A percentile compares a stretch with the other conserved stretches of the same genome.
Conservation (phyloP, 2,329 filamentous ascomycete species). For the Shiraia bambusicola region DNA sequence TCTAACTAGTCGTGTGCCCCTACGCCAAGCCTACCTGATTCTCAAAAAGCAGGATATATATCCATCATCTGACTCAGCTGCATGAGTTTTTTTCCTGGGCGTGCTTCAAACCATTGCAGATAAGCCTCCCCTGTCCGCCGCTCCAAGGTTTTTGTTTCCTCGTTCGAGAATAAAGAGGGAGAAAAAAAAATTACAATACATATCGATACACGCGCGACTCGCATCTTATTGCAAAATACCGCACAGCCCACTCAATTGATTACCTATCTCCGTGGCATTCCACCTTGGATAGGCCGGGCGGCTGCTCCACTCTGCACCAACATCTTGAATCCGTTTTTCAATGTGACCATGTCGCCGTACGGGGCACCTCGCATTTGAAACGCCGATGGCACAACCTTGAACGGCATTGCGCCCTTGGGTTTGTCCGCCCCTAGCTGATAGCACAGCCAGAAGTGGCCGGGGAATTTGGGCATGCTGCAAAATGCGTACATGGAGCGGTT, state of each 20-base stretch:
- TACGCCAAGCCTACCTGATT: no score
- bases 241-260: not conserved
- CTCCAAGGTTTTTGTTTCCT: not conserved
- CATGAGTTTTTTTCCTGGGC: no score
- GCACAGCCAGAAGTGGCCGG: conserved; percentile 92
- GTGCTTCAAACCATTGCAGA: no score
- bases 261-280: conserved; percentile 11
- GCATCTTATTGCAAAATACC: not conserved
- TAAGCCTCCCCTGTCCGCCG: no score
- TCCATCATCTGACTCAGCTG: no score
- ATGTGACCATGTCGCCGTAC: conserved; percentile 90
- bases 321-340: conserved; percentile 97
- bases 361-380: conserved; percentile 86
- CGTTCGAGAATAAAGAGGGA: not conserved
- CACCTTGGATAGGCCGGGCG: conserved; percentile 10
- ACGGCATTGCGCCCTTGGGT: conserved; percentile 73
- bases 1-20: no score
- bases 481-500: conserved; percentile 92
- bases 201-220: not conserved
- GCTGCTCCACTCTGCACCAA: conserved; percentile 57
- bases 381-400: conserved; percentile 89
- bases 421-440: conserved; percentile 87
- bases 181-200: conserved; percentile 3
- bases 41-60: no score
- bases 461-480: conserved; percentile 87